These are phyloP conservation scores for Microthlaspi erraticum DNA, from an alignment of 345 rosid genomes.

Conservation along the genomic window DNA sequence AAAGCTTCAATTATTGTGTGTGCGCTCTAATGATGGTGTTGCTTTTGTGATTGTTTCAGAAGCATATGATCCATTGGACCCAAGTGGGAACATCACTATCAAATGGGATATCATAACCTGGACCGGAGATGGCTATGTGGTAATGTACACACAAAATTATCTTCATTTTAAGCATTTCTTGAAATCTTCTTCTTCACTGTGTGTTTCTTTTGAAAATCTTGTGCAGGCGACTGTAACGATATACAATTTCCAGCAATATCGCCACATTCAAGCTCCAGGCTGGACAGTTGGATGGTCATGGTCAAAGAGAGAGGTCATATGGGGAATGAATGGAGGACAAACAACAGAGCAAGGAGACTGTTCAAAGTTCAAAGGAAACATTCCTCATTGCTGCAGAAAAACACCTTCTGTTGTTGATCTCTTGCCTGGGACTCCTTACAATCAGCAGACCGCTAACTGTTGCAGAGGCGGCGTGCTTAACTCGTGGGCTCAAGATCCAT, in stretches of 20 bases:
- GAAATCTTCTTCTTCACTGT: neutral
- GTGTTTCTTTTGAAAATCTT: neutral
- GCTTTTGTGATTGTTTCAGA: constrained; percentile 42
- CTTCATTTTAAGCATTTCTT: neutral
- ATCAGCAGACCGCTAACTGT: constrained; percentile 75
- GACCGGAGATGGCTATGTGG: constrained; percentile 83
- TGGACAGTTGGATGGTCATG: constrained; percentile 84
- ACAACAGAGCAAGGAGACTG: constrained; percentile 89
- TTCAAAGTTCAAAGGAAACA: constrained; percentile 74
- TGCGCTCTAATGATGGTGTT: neutral
- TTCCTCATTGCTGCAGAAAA: constrained; percentile 74
- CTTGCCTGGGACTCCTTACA: constrained; percentile 78
- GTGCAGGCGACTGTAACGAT: constrained; percentile 70
- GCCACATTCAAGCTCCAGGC: constrained; percentile 73
- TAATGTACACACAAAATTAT: constrained; percentile 23
- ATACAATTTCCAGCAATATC: constrained; percentile 68
- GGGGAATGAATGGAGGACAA: constrained; percentile 82
- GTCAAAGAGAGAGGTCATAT: constrained; percentile 81
- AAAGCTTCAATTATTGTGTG: neutral
- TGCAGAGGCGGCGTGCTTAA: constrained; percentile 74
- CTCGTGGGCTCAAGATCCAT: constrained; percentile 82
- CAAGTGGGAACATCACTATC: constrained; percentile 74
- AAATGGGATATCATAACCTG: constrained; percentile 82
- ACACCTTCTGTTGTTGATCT: constrained; percentile 69
- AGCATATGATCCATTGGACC: constrained; percentile 79